Base-by-base conservation (phyloP, 305 asterid species). In the Fraxinus nigra region DNA sequence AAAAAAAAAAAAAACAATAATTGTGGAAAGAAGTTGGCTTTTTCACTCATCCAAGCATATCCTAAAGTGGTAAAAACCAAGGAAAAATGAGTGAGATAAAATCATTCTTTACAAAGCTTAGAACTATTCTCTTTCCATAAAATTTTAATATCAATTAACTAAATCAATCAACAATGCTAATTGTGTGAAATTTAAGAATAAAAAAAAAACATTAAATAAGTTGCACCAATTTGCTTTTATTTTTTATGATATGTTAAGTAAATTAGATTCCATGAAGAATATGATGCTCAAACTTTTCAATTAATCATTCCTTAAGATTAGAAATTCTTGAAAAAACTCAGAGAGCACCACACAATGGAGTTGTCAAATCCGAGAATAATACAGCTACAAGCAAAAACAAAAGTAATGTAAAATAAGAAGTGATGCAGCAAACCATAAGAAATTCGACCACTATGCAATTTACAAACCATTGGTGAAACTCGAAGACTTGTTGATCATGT, bases 351-450 rank as follows among this genome's bases (percentile, higher is more conserved):
- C 46, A 74, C 56, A 37, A 7, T 54, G 65, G 80, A 81, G 82
- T 82, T 85, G 88, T 83, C 90, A 86, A 86, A 87, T 89, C 93
- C 87, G 80, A 84, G 90, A 89, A 92, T 88, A 90, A 80, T 86
- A 90, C 93, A 85, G 84, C 90, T 90, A 83, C 87, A 79, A 77
- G 67, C 9, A 38, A 69, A 0, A 79, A 56, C 40, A 56, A 43
- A 35, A 51, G 34, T 46, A 22, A 74, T 65, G 34, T 56, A 76
- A 34, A 28, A 16, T 33, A 24, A 16, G 2, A 14, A 34, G 33
- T 63, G 34, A 63, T 0, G 72, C 72, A 6, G 33, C 72, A 24
- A 24, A 63, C 24, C 30, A 24, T 9, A 9, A 63, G 16, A 63
- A 63, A 63, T 63, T 63, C 32, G 32, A 63, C 33, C 3, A 9